A percentile compares a stretch with the other conserved stretches of the same genome.
Conservation (phyloP, 1,284 basidiomycete genomes). For the Fomitiporia mediterranea region DNA sequence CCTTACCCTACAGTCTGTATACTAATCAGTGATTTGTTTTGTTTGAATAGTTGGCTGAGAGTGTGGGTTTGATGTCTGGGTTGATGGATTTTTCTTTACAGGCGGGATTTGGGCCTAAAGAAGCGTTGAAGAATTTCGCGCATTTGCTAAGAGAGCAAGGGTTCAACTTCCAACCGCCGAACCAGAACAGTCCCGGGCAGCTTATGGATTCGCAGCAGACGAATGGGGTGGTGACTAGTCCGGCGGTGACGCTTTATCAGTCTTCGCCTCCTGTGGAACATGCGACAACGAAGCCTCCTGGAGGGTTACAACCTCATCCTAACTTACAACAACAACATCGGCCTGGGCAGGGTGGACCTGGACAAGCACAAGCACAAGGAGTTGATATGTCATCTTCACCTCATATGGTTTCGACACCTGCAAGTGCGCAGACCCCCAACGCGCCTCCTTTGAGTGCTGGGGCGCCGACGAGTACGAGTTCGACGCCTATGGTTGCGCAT, state of each 20-base stretch:
- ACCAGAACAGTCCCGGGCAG: slow-evolving; percentile 3
- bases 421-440: slow-evolving; percentile 29
- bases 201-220: slow-evolving; percentile 19
- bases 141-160: slow-evolving; percentile 39
- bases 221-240: slow-evolving; percentile 24
- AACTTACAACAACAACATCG: neutral
- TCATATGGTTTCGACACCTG: slow-evolving; percentile 43
- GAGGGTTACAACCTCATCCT: slow-evolving; percentile 1
- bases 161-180: slow-evolving; percentile 18
- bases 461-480: too few relatives aligned
- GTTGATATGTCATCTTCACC: slow-evolving; percentile 41
- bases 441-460: slow-evolving; percentile 31
- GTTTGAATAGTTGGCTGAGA: slow-evolving; percentile 58
- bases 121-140: slow-evolving; percentile 42
- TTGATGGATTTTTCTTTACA: slow-evolving; percentile 61
- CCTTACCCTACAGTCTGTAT: neutral
- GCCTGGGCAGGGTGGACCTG: neutral
- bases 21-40: slow-evolving; percentile 2
- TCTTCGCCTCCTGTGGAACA: slow-evolving; percentile 18
- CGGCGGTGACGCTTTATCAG: slow-evolving; percentile 40
- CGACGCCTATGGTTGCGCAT: slow-evolving; percentile 45
- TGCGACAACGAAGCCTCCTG: slow-evolving; percentile 20
- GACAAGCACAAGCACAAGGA: neutral
- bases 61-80: slow-evolving; percentile 69
- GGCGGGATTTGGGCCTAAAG: slow-evolving; percentile 49